phyloP scores from a whole-genome alignment of 148 eudicot species.

The Fagopyrum tataricum region DNA sequence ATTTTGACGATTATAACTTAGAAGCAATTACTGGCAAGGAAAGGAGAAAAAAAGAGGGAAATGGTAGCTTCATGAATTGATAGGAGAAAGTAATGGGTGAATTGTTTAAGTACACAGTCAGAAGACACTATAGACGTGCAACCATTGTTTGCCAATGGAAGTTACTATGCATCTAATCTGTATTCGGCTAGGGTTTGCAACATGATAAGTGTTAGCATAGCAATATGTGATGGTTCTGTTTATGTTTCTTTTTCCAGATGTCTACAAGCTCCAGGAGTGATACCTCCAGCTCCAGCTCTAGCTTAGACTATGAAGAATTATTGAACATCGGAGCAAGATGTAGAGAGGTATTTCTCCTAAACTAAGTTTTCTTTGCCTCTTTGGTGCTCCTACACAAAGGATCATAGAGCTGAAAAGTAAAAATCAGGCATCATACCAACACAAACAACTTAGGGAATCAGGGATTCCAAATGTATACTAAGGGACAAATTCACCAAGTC shows the following conservation, averaged over 20 bases:
- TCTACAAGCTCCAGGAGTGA: conserved; percentile 53
- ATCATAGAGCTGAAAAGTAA: neutral
- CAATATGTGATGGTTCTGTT: neutral
- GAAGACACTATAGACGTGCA: neutral
- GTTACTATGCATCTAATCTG: neutral
- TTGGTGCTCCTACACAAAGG: neutral
- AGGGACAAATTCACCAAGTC: too few relatives aligned
- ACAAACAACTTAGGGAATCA: too few relatives aligned
- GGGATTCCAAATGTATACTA: too few relatives aligned
- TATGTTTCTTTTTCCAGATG: conserved; percentile 36
- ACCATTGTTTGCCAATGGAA: neutral
- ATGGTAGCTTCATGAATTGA: neutral
- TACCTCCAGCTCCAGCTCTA: conserved; percentile 38
- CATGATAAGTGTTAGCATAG: neutral
- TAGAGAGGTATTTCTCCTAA: conserved; percentile 50
- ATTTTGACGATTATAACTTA: neutral
- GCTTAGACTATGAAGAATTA: conserved; percentile 46
- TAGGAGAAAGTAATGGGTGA: neutral
- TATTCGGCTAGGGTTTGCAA: neutral
- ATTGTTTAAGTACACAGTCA: neutral
- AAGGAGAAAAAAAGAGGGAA: neutral
- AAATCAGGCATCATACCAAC: too few relatives aligned
- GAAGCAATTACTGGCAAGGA: conserved; percentile 2
- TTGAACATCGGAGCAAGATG: conserved; percentile 54
- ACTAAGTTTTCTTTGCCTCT: conserved; percentile 5